Base-by-base conservation (phyloP, 257 asterid genomes). In the Penstemon davidsonii region DNA sequence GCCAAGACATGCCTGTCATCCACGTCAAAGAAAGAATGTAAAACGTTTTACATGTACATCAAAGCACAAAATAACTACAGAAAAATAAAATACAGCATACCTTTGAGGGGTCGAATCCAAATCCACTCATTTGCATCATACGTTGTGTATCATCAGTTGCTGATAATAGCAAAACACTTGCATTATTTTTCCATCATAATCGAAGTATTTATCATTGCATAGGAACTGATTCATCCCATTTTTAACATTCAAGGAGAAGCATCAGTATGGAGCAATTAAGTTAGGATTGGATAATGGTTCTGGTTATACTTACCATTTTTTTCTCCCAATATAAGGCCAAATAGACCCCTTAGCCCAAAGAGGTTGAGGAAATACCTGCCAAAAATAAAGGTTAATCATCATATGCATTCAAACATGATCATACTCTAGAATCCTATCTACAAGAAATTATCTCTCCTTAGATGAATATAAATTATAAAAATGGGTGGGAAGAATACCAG, bases 41-140 rank as follows among this genome's bases (percentile, higher is more conserved):
- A 15, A 47, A 47, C 67, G 18, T 67, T n/a, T 50, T 45, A 25
- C 62, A 55, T 40, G 55, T 9, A 19, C 47, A n/a, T 54, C 36
- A 74, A 69, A 61, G 44, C 57, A 70, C 66, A 15, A 15, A 15
- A 15, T 13, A 33, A 18, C 33, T 38, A 42, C 60, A 11, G 38
- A 15, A 15, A 15, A 50, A 47, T 36, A 39, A 43, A 6, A 38
- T 4, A 61, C 52, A 49, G 68, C 62, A 57, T 81, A 91, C 97
- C 93, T 80, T 85, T 50, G 95, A 73, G 57, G 97, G 95, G 66
- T 91, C 97, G 58, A 87, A 78, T 46, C 97, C 97, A 73, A 91
- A 91, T 66, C 97, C 97, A 74, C 97, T 64, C 96, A 91, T 91
- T 81, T 91, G 97, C 97, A 91, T 91, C 97, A 88, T 91, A 5